phyloP scores from a whole-genome alignment of 1,284 basidiomycete genomes.

The Sanguinoderma infundibulare region DNA sequence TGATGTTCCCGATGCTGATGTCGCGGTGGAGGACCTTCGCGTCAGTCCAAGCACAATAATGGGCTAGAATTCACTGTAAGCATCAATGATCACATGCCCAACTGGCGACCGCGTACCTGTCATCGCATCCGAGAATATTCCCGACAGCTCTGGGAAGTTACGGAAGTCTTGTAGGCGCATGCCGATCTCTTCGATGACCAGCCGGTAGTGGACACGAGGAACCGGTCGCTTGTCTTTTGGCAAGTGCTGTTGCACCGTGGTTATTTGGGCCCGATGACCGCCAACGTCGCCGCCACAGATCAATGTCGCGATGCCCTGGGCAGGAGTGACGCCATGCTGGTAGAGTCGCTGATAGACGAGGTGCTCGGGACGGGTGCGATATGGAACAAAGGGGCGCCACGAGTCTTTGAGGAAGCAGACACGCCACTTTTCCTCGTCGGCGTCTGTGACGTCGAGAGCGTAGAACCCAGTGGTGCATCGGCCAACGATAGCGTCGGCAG shows the following conservation, averaged over 20 bases:
- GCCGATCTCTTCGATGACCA: constrained; percentile 4
- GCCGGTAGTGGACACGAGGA: constrained; percentile 3
- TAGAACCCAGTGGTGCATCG: constrained; percentile 9
- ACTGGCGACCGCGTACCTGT: background rate
- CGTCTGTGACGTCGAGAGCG: constrained; percentile 1
- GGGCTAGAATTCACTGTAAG: background rate
- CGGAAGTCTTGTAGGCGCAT: background rate
- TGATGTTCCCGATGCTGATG: constrained; percentile 15
- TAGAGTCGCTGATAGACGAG: constrained; percentile 2
- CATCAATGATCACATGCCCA: background rate
- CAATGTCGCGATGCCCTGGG: constrained; percentile 1
- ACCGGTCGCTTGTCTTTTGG: background rate
- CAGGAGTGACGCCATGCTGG: background rate
- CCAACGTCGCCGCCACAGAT: constrained; percentile 16
- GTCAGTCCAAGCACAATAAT: background rate
- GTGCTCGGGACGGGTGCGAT: constrained; percentile 8
- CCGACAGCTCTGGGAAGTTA: background rate
- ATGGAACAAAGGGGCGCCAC: constrained; percentile 9
- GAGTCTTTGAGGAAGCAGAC: constrained; percentile 11
- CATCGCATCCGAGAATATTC: background rate
- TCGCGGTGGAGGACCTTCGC: constrained; percentile 9
- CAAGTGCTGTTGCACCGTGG: background rate
- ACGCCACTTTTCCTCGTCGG: background rate
- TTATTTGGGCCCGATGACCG: background rate
- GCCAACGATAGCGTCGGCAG: constrained; percentile 4